A percentile compares a stretch with the other conserved stretches of the same genome.
phyloP scores from a whole-genome alignment of 495 filamentous ascomycete genomes.

The Thozetella sp. region DNA sequence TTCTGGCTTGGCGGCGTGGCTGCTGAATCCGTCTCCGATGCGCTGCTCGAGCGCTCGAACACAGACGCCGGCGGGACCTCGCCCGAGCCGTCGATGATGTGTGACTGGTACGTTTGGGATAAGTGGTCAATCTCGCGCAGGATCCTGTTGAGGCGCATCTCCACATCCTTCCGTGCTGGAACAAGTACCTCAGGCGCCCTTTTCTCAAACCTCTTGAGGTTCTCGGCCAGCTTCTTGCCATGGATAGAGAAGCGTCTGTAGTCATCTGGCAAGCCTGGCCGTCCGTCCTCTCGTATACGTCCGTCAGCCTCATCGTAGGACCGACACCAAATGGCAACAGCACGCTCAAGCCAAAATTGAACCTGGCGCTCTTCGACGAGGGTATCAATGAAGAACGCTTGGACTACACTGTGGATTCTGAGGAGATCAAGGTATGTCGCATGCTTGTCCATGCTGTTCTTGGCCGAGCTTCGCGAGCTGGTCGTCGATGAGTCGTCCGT shows the following conservation, averaged over 20 bases:
- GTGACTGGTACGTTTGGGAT: conserved; percentile 44
- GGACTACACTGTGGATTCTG: conserved; percentile 77
- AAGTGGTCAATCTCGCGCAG: conserved; percentile 59
- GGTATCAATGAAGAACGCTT: conserved; percentile 75
- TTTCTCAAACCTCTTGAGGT: conserved; percentile 47
- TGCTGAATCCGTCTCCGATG: conserved; percentile 51
- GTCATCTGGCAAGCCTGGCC: conserved; percentile 68
- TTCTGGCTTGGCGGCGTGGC: conserved; percentile 31
- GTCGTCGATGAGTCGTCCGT: conserved; percentile 40
- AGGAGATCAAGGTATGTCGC: conserved; percentile 68
- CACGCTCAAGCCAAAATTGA: conserved; percentile 65
- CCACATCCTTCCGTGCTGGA: conserved; percentile 45
- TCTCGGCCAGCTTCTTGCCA: conserved; percentile 54
- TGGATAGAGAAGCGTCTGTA: conserved; percentile 73
- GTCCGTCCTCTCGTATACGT: conserved; percentile 55
- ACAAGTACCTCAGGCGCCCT: conserved; percentile 28
- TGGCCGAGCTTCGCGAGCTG: conserved; percentile 38
- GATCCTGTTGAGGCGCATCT: conserved; percentile 50
- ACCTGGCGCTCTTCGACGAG: conserved; percentile 59
- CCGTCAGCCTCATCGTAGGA: conserved; percentile 64
- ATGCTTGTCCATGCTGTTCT: conserved; percentile 52
- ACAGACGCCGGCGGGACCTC: conserved; percentile 60
- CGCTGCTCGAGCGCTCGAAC: conserved; percentile 72
- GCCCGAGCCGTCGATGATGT: conserved; percentile 37
- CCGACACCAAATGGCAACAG: conserved; percentile 58